Conservation (phyloP, 192 early-diverging fungal species). For the Coemansia sp. region DNA sequence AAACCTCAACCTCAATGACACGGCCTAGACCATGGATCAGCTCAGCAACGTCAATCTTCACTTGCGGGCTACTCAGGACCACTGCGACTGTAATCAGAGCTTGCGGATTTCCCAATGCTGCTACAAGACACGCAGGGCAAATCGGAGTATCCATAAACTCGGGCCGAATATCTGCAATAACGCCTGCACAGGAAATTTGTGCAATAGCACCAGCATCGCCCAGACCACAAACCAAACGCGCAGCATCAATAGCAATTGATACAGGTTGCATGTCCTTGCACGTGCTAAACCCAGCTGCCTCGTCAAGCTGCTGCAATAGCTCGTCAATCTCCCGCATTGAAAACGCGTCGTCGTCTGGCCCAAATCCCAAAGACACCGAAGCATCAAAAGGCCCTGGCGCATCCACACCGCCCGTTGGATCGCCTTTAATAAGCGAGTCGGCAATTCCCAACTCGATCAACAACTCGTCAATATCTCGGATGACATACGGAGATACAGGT, state of each 20-base stretch:
- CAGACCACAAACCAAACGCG: background rate
- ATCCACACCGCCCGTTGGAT: background rate
- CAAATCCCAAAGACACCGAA: background rate
- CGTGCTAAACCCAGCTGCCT: slow-evolving; percentile 5
- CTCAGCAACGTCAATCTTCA: background rate
- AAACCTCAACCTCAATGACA: background rate
- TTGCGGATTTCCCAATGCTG: background rate
- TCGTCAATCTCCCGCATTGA: slow-evolving; percentile 37
- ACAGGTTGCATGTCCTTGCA: background rate
- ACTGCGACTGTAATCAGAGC: background rate
- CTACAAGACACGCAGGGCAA: background rate
- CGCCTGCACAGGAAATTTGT: background rate
- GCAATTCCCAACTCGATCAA: slow-evolving; percentile 28
- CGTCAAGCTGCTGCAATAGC: slow-evolving; percentile 36
- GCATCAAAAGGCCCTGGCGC: background rate
- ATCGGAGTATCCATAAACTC: background rate
- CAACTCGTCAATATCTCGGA: slow-evolving; percentile 41
- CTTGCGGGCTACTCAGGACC: background rate
- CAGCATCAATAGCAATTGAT: background rate
- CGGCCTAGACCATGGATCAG: background rate
- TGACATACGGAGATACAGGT: slow-evolving; percentile 16
- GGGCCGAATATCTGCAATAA: background rate
- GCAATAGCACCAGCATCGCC: background rate
- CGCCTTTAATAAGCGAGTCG: slow-evolving; percentile 13
- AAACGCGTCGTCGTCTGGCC: slow-evolving; percentile 21